phyloP scores from a whole-genome alignment of 331 rosid species.

The Saraca asoca region DNA sequence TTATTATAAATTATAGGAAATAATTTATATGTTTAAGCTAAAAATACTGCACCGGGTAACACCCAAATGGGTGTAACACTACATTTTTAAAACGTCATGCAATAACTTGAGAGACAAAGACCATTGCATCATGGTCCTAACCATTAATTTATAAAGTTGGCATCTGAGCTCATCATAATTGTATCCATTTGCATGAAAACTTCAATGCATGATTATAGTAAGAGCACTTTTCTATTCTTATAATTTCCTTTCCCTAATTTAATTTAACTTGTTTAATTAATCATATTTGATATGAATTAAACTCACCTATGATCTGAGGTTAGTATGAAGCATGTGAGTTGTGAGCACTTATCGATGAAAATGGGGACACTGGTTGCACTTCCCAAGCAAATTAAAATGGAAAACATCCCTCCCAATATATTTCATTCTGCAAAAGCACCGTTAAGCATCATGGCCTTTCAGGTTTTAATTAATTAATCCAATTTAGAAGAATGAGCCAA shows the following conservation, averaged over 20 bases:
- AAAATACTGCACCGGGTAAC: too few relatives aligned
- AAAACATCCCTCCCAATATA: slow-evolving; percentile 14
- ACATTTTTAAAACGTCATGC: too few relatives aligned
- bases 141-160: background rate
- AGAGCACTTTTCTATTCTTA: too few relatives aligned
- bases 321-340: slow-evolving; percentile 52
- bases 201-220: slow-evolving; percentile 34
- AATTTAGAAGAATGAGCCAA: slow-evolving; percentile 41
- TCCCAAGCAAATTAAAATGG: slow-evolving; percentile 50
- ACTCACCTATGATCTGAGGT: too few relatives aligned
- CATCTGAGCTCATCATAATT: slow-evolving; percentile 26
- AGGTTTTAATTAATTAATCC: slow-evolving; percentile 29
- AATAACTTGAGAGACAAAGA: slow-evolving; percentile 3
- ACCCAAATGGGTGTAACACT: background rate
- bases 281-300: too few relatives aligned
- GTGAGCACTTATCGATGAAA: slow-evolving; percentile 43
- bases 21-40: too few relatives aligned
- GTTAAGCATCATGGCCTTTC: slow-evolving; percentile 42
- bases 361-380: slow-evolving; percentile 47
- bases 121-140: slow-evolving; percentile 34
- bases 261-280: too few relatives aligned
- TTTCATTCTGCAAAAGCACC: slow-evolving; percentile 34
- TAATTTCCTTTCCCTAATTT: too few relatives aligned
- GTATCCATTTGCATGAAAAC: slow-evolving; percentile 31
- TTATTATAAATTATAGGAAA: too few relatives aligned